Percentiles rank a stretch among this genome's conserved stretches.
Evolutionary conservation across 768 basidiomycete genomes (phyloP).

Genomic region (Boletus subcaerulescens): DNA sequence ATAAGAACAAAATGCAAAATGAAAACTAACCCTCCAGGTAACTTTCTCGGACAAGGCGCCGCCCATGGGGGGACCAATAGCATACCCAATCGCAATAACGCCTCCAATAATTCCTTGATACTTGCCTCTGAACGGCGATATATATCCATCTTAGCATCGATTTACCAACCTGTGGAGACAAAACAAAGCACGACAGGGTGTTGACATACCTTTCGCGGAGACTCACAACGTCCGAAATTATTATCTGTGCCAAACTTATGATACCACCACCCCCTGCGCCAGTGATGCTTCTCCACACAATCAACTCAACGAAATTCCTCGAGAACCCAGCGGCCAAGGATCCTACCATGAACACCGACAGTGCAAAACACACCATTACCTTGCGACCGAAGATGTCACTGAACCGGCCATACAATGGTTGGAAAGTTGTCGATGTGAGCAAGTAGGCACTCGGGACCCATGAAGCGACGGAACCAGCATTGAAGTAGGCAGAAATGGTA

Average conservation of each 20-base stretch:
- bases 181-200: not conserved
- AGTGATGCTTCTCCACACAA: not conserved
- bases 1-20: not conserved
- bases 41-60: not conserved
- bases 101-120: not conserved
- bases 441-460: not conserved
- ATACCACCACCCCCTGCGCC: not conserved
- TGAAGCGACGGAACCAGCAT: not conserved
- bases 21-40: not conserved
- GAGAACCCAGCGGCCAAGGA: not conserved
- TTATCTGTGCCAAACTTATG: not conserved
- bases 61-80: not conserved
- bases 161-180: no score
- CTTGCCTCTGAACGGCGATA: not conserved
- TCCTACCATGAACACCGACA: not conserved
- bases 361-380: not conserved
- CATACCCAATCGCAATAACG: not conserved
- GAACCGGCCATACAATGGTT: not conserved
- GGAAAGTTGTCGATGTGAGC: conserved; percentile 1
- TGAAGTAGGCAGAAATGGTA: not conserved
- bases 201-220: not conserved
- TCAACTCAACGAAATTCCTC: not conserved
- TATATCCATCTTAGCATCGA: no score
- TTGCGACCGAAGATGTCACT: conserved; percentile 2
- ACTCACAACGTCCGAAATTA: not conserved